Base-by-base conservation (phyloP, 306 rosid genomes). In the Notholithocarpus densiflorus region DNA sequence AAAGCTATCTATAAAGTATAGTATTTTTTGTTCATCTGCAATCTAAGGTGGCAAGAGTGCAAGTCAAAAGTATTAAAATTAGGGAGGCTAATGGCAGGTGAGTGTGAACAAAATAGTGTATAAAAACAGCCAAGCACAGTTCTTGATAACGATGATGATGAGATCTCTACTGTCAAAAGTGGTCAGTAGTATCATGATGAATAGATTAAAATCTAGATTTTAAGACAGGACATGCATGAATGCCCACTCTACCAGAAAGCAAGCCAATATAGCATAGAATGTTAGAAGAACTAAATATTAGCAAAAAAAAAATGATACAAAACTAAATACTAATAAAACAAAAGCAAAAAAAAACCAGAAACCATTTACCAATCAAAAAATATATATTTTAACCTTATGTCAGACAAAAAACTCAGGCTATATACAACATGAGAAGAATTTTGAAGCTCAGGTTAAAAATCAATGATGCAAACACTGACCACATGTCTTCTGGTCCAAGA, bases 401-500 rank as follows among this genome's bases (percentile, higher is more conserved):
- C 48, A 66, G 13, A 61, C 34, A 61, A 59, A 59, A 24, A 4
- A 11, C 13, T 61, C 71, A 43, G 75, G 61, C 53, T 9, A 31
- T 27, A 54, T 13, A 65, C 10, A 12, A 34, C 23, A n/a, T 27
- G 40, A 56, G 37, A 59, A 61, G 32, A 65, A 51, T 73, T 56
- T 59, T 20, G 57, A 71, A 18, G 26, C 31, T 54, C 34, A 64
- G 75, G 72, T 43, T 66, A 17, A 71, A 80, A 45, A 56, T 29
- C 73, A 40, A 64, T 77, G 73, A 78, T 73, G 83, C 73, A 74
- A 71, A 68, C 71, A 90, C 99, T 84, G 57, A 95, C 99, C 99
- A 95, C 99, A 95, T 95, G 85, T 95, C 99, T 84, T 95, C 97
- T 15, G 99, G 99, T 76, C 99, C 99, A 82, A 95, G 97, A 75